Conservation (phyloP, 352 stramenopile species). For the Phytophthora uliginosa region DNA sequence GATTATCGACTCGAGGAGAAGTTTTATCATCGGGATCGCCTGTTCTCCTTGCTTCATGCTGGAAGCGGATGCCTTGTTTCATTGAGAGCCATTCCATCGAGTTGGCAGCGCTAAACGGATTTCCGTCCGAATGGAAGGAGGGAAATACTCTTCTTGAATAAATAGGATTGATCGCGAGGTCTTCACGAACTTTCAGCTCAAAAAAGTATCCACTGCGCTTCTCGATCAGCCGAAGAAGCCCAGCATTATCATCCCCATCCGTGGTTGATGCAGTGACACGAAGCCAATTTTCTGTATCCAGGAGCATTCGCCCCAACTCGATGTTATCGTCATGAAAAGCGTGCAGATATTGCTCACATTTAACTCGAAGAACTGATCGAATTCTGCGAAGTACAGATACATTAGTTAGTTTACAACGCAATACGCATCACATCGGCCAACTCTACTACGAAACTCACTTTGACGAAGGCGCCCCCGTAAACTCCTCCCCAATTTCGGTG, state of each 20-base stretch:
- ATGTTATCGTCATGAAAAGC: slow-evolving; percentile 86
- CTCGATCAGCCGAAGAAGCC: slow-evolving; percentile 76
- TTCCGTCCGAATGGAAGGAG: slow-evolving; percentile 65
- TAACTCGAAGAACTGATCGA: slow-evolving; percentile 74
- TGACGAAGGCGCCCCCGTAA: slow-evolving; percentile 71
- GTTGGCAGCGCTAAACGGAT: slow-evolving; percentile 70
- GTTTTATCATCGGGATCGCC: slow-evolving; percentile 16
- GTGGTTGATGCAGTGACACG: slow-evolving; percentile 65
- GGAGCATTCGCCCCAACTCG: slow-evolving; percentile 83
- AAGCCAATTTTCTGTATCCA: slow-evolving; percentile 90
- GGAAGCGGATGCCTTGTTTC: slow-evolving; percentile 66
- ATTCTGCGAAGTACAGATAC: slow-evolving; percentile 43
- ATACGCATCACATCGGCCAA: neutral
- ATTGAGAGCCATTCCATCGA: slow-evolving; percentile 66
- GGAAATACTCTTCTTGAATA: slow-evolving; percentile 78
- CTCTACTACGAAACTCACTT: slow-evolving; percentile 53
- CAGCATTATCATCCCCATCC: slow-evolving; percentile 53
- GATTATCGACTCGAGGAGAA: slow-evolving; percentile 24
- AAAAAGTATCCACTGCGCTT: slow-evolving; percentile 84
- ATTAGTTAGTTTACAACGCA: slow-evolving; percentile 5
- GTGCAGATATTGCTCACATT: slow-evolving; percentile 87
- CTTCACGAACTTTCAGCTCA: slow-evolving; percentile 52
- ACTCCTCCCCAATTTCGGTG: slow-evolving; percentile 89
- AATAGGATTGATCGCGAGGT: slow-evolving; percentile 63
- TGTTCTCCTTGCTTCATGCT: slow-evolving; percentile 37